Percentiles rank a stretch among this genome's conserved stretches.
phyloP scores from a whole-genome alignment of 345 rosid genomes.

The Pistacia atlantica region DNA sequence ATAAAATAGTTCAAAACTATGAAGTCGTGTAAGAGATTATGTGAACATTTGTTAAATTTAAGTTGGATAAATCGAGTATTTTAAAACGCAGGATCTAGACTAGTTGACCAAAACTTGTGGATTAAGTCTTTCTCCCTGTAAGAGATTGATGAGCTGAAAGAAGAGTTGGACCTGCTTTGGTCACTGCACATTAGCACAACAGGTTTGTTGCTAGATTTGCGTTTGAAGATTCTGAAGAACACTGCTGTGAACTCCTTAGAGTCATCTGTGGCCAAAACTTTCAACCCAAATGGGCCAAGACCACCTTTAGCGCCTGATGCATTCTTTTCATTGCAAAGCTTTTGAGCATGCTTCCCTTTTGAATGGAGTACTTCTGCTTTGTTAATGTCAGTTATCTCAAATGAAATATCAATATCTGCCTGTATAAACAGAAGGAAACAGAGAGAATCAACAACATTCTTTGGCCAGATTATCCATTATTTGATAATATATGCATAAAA shows the following conservation, averaged over 20 bases:
- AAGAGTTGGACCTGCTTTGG: conserved; percentile 49
- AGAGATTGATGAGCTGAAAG: not conserved
- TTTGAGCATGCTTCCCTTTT: conserved; percentile 53
- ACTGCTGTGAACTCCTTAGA: conserved; percentile 62
- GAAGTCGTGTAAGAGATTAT: no score
- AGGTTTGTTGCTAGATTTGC: conserved; percentile 25
- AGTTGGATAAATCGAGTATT: no score
- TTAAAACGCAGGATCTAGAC: no score
- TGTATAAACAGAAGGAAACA: conserved; percentile 11
- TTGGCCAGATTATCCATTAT: not conserved
- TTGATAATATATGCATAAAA: not conserved
- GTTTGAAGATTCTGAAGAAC: conserved; percentile 32
- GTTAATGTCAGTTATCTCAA: conserved; percentile 38
- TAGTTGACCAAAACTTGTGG: no score
- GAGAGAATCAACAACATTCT: not conserved
- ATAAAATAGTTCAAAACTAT: no score
- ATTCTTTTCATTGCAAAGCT: conserved; percentile 49
- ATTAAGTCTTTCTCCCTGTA: no score
- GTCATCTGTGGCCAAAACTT: conserved; percentile 60
- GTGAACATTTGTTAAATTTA: no score
- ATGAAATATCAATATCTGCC: conserved; percentile 78
- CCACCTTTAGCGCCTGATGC: conserved; percentile 41
- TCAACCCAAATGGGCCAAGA: conserved; percentile 78
- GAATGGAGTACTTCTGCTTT: conserved; percentile 54
- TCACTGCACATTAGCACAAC: conserved; percentile 85